Percentiles rank a stretch among this genome's conserved stretches.
These are phyloP conservation scores for Penicillium sp. DNA, from an alignment of 2,329 filamentous ascomycete genomes.

Conservation along the genomic window DNA sequence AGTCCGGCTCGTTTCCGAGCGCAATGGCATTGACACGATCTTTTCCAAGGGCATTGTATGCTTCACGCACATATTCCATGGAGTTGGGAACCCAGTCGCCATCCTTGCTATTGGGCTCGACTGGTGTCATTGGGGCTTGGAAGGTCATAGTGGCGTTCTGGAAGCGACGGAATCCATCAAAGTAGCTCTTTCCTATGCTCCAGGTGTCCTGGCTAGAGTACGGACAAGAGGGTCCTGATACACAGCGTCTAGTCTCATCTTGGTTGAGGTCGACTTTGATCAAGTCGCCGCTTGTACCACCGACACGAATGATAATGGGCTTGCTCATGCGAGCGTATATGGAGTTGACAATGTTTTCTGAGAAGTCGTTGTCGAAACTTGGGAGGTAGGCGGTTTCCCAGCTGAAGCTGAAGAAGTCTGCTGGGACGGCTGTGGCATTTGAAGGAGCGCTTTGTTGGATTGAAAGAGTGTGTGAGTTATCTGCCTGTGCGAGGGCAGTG, in stretches of 20 bases:
- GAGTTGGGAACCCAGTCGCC: constrained; percentile 1
- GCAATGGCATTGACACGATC: constrained; percentile 12
- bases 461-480: constrained; percentile 1
- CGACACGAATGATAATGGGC: constrained; percentile 13
- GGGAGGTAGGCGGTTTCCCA: constrained; percentile 10
- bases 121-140: constrained; percentile 12
- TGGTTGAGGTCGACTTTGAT: constrained; percentile 3
- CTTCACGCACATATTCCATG: constrained; percentile 8
- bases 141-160: constrained; percentile 7
- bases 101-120: background rate
- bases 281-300: constrained; percentile 16
- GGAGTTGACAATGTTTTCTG: constrained; percentile 7
- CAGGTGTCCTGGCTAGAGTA: constrained; percentile 6
- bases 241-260: constrained; percentile 1
- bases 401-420: constrained; percentile 13
- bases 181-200: constrained; percentile 11
- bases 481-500: background rate
- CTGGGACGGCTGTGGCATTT: background rate
- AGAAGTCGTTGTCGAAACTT: constrained; percentile 9
- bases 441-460: background rate
- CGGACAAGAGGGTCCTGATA: background rate
- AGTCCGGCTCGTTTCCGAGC: constrained; percentile 12
- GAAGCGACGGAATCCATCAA: constrained; percentile 10
- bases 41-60: constrained; percentile 6
- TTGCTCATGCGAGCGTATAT: constrained; percentile 12